phyloP scores from a whole-genome alignment of 2,329 filamentous ascomycete genomes.

The Cordyceps tenuipes region DNA sequence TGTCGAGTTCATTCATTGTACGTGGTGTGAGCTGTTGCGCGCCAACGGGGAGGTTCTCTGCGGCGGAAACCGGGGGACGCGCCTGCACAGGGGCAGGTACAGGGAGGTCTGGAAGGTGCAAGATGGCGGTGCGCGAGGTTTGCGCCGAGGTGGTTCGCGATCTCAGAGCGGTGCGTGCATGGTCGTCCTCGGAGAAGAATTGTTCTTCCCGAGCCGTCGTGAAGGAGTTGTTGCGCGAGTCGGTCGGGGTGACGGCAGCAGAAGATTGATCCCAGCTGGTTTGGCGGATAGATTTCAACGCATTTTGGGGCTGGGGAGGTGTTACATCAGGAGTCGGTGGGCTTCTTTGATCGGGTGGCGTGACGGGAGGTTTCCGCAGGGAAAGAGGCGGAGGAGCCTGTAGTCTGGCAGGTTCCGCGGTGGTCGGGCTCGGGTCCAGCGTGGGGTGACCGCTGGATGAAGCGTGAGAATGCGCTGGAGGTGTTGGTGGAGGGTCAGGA shows the following conservation, averaged over 20 bases:
- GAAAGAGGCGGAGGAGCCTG: constrained; percentile 23
- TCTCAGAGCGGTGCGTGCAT: constrained; percentile 33
- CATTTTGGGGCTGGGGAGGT: constrained; percentile 48
- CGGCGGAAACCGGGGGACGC: constrained; percentile 32
- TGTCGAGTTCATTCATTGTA: constrained; percentile 40
- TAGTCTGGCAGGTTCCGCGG: constrained; percentile 30
- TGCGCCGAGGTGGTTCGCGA: constrained; percentile 31
- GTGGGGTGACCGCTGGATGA: constrained; percentile 44
- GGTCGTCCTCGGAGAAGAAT: constrained; percentile 53
- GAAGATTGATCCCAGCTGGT: constrained; percentile 38
- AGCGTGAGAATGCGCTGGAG: constrained; percentile 51
- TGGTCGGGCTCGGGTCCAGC: constrained; percentile 33
- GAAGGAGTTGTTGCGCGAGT: constrained; percentile 62
- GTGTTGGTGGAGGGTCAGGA: constrained; percentile 52
- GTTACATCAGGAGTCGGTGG: constrained; percentile 70
- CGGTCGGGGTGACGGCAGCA: constrained; percentile 47
- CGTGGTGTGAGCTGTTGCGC: constrained; percentile 26
- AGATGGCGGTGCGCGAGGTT: constrained; percentile 37
- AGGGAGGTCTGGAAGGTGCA: constrained; percentile 25
- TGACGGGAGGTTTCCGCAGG: constrained; percentile 39
- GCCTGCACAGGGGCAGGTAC: constrained; percentile 29
- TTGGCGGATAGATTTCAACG: constrained; percentile 38
- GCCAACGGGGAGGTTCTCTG: constrained; percentile 20
- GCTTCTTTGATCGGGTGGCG: constrained; percentile 56
- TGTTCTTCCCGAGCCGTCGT: constrained; percentile 61